Conservation (phyloP, 176 grass and related monocot genomes). For the maize (Zea mays) region DNA sequence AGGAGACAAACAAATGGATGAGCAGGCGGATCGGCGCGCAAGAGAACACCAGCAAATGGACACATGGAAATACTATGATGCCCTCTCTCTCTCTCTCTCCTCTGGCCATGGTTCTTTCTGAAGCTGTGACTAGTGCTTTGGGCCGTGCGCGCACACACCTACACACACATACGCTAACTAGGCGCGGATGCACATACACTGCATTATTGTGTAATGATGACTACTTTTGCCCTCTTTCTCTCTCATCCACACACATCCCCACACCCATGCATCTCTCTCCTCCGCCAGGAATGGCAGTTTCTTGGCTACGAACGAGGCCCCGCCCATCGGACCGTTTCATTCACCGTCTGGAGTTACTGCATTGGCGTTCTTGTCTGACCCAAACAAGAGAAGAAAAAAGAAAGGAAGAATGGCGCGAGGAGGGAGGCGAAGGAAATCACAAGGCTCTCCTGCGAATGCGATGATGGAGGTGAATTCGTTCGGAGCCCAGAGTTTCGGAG, state of each 20-base stretch:
- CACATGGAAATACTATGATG: conserved; percentile 40
- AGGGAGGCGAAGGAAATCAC: conserved; percentile 21
- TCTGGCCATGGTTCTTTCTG: conserved; percentile 29
- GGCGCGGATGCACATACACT: conserved; percentile 56
- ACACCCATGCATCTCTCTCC: conserved; percentile 38
- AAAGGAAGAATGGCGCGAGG: not conserved
- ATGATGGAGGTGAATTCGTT: not conserved
- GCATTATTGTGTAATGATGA: conserved; percentile 83
- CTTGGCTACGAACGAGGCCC: conserved; percentile 39
- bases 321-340: conserved; percentile 18
- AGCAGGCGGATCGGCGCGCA: conserved; percentile 44
- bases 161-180: conserved; percentile 50
- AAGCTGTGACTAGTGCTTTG: conserved; percentile 41
- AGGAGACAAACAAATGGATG: conserved; percentile 44
- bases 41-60: conserved; percentile 43
- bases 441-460: not conserved
- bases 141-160: conserved; percentile 46
- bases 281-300: conserved; percentile 59
- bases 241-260: conserved; percentile 51
- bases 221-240: conserved; percentile 59
- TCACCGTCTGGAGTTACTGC: conserved; percentile 58
- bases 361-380: conserved; percentile 59
- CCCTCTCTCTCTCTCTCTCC: not conserved
- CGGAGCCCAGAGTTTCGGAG: not conserved
- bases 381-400: conserved; percentile 2